Base-by-base conservation (phyloP, 352 stramenopile genomes). In the Blastocystis sp. region DNA sequence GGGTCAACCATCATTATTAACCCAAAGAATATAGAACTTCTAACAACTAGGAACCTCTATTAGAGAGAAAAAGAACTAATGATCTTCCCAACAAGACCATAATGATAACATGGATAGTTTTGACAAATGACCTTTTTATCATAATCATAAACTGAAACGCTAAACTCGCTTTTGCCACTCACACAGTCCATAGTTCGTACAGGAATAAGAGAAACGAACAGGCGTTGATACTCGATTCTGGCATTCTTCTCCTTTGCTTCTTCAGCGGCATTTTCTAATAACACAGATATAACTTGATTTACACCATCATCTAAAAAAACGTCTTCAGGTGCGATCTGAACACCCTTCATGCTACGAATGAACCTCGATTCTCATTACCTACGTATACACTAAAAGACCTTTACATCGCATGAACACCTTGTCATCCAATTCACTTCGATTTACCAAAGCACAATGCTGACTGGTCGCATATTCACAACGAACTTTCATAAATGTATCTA, bases 181-280 rank as follows among this genome's bases (percentile, higher is more conserved):
- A 32, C 5, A 46, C 51, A 83, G 6, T 83, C 29, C 21, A 83
- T 27, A 14, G 39, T 24, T 32, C 71, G 24, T 14, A 83, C 51
- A 21, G 71, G 71, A 67, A 83, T 46, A 19, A 83, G 32, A 54
- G 71, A 83, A 16, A 83, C 16, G 19, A 54, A 66, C 71, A 83
- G 27, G 2, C 51, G 43, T 49, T 83, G 71, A 35, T 59, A 46
- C n/a, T 54, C 21, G 46, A 83, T 83, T 16, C 12, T 3, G 1
- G 14, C 46, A 39, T 65, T 27, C 9, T 37, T 16, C 14, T 67
- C 42, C 7, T 32, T 37, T 6, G 71, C 46, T 56, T 59, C 19
- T 32, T 14, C 24, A 0, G 63, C 46, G 1, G 71, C 71, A 14
- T 63, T 37, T 12, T 24, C 11, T 14, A 35, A 37, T 14, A 59